Conservation (phyloP, 2,329 filamentous ascomycete species). For the Fusarium sambucinum region DNA sequence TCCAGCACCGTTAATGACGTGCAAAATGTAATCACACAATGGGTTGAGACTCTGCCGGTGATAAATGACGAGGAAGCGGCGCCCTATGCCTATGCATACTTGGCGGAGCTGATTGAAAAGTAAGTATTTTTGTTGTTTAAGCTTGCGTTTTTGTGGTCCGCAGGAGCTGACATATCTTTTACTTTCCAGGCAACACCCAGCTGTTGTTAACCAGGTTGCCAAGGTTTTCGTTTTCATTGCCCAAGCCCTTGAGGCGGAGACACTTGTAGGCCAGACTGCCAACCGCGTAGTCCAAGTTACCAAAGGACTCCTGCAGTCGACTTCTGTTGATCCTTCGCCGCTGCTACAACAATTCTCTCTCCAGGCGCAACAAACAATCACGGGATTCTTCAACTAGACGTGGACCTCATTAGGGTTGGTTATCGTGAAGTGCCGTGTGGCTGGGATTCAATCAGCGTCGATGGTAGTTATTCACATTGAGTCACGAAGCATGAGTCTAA, state of each 20-base stretch:
- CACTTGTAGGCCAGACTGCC: slow-evolving; percentile 86
- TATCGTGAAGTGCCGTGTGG: slow-evolving; percentile 11
- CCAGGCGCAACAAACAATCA: slow-evolving; percentile 84
- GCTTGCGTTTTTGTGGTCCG: not conserved
- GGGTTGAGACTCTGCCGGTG: slow-evolving; percentile 91
- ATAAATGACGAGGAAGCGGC: slow-evolving; percentile 97
- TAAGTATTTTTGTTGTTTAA: slow-evolving; percentile 65
- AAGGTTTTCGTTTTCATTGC: slow-evolving; percentile 88
- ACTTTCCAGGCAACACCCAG: slow-evolving; percentile 80
- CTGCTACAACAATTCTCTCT: slow-evolving; percentile 80
- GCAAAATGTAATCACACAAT: slow-evolving; percentile 82
- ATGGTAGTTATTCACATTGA: slow-evolving; percentile 30
- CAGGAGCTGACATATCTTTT: slow-evolving; percentile 45
- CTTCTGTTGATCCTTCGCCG: slow-evolving; percentile 80
- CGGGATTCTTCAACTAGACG: slow-evolving; percentile 78
- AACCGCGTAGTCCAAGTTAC: slow-evolving; percentile 80
- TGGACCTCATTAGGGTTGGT: slow-evolving; percentile 11
- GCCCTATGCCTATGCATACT: slow-evolving; percentile 93
- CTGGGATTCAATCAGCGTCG: slow-evolving; percentile 3
- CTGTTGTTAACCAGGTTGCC: slow-evolving; percentile 79
- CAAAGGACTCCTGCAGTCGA: slow-evolving; percentile 79
- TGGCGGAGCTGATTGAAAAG: slow-evolving; percentile 93
- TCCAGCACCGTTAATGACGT: slow-evolving; percentile 78
- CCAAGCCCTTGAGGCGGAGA: slow-evolving; percentile 90
- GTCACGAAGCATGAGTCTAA: slow-evolving; percentile 18